A percentile compares a stretch with the other conserved stretches of the same genome.
Conservation (phyloP, 257 asterid genomes). For the Solanum sejunctum region DNA sequence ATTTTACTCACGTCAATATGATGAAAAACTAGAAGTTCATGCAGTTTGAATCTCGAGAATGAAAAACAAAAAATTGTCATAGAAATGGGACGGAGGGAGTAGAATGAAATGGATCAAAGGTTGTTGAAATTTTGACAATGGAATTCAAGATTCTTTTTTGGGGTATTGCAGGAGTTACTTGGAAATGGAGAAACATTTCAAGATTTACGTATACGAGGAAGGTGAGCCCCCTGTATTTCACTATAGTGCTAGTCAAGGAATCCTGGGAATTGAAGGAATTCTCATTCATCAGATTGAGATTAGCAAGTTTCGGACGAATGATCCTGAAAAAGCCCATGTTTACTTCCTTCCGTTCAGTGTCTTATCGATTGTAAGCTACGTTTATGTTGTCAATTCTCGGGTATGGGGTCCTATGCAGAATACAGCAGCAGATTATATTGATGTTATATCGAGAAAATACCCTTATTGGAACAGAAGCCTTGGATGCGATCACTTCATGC, state of each 20-base stretch:
- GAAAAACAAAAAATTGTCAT: background rate
- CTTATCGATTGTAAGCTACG: conserved; percentile 27
- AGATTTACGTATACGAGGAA: conserved; percentile 42
- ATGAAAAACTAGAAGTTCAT: background rate
- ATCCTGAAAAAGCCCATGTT: conserved; percentile 28
- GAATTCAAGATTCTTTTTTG: background rate
- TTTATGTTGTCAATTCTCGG: conserved; percentile 22
- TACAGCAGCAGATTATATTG: conserved; percentile 31
- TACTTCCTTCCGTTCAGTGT: conserved; percentile 34
- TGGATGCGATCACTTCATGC: conserved; percentile 18
- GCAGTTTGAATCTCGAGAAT: background rate
- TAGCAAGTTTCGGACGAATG: conserved; percentile 31
- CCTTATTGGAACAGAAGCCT: conserved; percentile 47
- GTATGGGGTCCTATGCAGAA: conserved; percentile 34
- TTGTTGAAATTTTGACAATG: background rate
- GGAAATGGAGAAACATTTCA: conserved; percentile 48
- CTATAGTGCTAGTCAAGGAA: conserved; percentile 36
- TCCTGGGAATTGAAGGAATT: conserved; percentile 44
- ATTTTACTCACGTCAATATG: background rate
- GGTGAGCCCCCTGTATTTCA: conserved; percentile 57
- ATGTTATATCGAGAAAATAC: conserved; percentile 24
- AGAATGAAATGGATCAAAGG: background rate
- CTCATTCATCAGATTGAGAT: conserved; percentile 44
- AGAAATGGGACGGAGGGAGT: background rate
- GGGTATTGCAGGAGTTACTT: conserved; percentile 37